Evolutionary conservation across 805 yeast species (phyloP).

Genomic region (Pichia occidentalis): DNA sequence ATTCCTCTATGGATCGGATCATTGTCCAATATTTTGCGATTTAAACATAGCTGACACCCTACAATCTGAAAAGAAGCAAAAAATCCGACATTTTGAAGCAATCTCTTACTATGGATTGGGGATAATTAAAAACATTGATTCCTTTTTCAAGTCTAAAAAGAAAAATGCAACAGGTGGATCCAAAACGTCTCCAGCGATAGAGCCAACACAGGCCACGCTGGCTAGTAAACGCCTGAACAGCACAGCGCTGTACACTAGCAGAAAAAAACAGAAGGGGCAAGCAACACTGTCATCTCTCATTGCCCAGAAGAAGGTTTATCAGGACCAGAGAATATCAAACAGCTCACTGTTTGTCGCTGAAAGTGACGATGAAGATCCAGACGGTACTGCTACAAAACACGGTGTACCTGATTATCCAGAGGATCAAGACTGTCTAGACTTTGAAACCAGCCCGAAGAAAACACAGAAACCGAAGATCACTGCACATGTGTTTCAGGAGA

Average conservation of each 20-base stretch:
- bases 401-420: background rate
- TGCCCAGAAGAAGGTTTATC: background rate
- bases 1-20: conserved; percentile 79
- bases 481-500: conserved; percentile 17
- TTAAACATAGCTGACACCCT: conserved; percentile 27
- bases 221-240: no score
- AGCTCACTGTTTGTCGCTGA: conserved; percentile 15
- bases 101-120: conserved; percentile 38
- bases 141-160: conserved; percentile 22
- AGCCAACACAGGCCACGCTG: no score
- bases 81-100: conserved; percentile 45
- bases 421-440: background rate
- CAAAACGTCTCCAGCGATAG: background rate
- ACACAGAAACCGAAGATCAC: conserved; percentile 8
- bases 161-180: background rate
- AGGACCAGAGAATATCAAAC: background rate
- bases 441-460: background rate
- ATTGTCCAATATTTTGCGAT: conserved; percentile 84
- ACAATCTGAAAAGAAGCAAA: background rate
- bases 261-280: conserved; percentile 17
- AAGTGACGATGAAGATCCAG: conserved; percentile 13
- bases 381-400: background rate
- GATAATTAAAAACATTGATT: conserved; percentile 25
- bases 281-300: conserved; percentile 6
- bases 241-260: conserved; percentile 17